Evolutionary conservation across 805 yeast genomes (phyloP).

Genomic region (Teunomyces pallodes): DNA sequence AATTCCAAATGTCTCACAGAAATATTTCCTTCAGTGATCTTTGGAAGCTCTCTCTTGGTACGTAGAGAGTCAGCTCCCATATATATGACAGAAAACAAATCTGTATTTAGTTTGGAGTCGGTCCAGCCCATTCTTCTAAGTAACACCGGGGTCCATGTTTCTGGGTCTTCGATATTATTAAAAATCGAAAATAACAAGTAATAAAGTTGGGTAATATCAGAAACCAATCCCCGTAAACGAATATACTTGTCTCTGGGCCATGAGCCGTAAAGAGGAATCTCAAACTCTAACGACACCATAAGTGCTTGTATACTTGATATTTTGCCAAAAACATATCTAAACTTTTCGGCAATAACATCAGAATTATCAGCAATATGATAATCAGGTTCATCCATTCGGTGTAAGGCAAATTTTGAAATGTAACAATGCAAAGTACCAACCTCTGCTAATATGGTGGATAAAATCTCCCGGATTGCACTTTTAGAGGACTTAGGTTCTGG

Average conservation of each 20-base stretch:
- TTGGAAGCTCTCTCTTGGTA: slow-evolving; percentile 25
- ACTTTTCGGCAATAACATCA: slow-evolving; percentile 19
- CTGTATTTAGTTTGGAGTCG: slow-evolving; percentile 24
- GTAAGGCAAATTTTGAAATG: slow-evolving; percentile 24
- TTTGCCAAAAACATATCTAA: slow-evolving; percentile 18
- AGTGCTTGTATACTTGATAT: slow-evolving; percentile 19
- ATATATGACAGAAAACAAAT: slow-evolving; percentile 25
- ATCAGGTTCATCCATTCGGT: slow-evolving; percentile 18
- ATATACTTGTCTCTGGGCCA: slow-evolving; percentile 31
- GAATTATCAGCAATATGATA: slow-evolving; percentile 18
- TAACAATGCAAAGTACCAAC: slow-evolving; percentile 29
- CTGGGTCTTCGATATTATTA: slow-evolving; percentile 25
- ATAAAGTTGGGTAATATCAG: slow-evolving; percentile 27
- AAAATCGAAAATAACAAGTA: slow-evolving; percentile 20
- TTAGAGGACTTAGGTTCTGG: slow-evolving; percentile 30
- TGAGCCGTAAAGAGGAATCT: slow-evolving; percentile 26
- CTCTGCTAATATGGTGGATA: slow-evolving; percentile 21
- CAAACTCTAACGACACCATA: slow-evolving; percentile 27
- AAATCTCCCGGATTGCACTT: slow-evolving; percentile 20
- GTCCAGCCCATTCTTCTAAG: slow-evolving; percentile 31
- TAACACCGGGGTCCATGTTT: slow-evolving; percentile 25
- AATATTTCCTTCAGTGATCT: slow-evolving; percentile 29
- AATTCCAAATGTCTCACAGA: slow-evolving; percentile 29
- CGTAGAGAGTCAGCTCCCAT: slow-evolving; percentile 30
- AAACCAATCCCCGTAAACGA: slow-evolving; percentile 18